Evolutionary conservation across 2,329 filamentous ascomycete species (phyloP).

Genomic region (Colletotrichum scovillei): DNA sequence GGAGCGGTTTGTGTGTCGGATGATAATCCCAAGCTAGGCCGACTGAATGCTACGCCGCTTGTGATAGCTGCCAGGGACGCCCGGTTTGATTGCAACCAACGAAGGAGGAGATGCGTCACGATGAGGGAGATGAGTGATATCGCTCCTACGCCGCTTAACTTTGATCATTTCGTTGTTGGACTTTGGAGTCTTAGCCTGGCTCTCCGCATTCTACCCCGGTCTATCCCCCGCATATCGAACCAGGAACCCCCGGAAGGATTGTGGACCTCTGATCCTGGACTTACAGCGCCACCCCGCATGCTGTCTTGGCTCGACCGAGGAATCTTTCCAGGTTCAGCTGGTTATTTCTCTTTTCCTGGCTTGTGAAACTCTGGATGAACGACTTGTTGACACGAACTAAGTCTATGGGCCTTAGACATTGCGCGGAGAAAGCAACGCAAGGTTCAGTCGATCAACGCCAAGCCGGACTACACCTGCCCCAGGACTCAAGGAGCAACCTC

Average conservation of each 20-base stretch:
- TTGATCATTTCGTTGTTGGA: neutral
- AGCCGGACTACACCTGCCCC: neutral
- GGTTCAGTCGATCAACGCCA: constrained; percentile 14
- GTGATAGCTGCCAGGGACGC: neutral
- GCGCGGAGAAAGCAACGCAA: neutral
- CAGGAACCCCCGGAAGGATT: constrained; percentile 20
- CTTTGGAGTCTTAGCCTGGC: neutral
- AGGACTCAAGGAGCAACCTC: no score
- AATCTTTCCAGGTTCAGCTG: constrained; percentile 8
- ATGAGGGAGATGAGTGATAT: neutral
- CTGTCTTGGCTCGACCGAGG: constrained; percentile 12
- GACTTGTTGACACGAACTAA: neutral
- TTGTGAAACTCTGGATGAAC: constrained; percentile 30
- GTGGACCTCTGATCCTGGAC: neutral
- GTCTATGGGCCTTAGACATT: neutral
- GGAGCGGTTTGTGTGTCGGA: constrained; percentile 15
- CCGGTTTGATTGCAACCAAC: neutral
- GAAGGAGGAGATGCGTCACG: constrained; percentile 2
- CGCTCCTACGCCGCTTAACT: neutral
- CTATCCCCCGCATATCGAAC: constrained; percentile 25
- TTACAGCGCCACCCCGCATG: constrained; percentile 12
- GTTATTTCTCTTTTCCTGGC: neutral
- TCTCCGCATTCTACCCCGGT: constrained; percentile 21
- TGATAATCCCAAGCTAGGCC: constrained; percentile 1
- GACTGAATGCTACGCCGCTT: constrained; percentile 8